Base-by-base conservation (phyloP, 2,329 filamentous ascomycete genomes). In the Verticillium dahliae region DNA sequence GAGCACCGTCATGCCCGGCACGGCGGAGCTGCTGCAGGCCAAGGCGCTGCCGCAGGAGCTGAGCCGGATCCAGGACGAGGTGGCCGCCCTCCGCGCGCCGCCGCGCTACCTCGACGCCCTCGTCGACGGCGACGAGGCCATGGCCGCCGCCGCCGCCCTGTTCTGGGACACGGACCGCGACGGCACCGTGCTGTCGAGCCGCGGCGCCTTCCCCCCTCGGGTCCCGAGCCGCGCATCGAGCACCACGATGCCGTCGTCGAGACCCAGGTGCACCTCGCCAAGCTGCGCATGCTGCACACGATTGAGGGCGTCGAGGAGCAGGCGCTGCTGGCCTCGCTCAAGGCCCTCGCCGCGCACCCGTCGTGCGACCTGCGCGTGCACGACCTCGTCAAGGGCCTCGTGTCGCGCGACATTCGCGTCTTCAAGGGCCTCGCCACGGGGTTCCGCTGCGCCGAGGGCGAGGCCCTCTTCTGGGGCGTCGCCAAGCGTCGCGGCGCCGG, bases 371-470 rank as follows among this genome's bases (percentile, higher is more conserved):
- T 67, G n/a, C 62, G 72, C 4, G 60, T 74, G 4, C 65, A 66
- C 10, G 61, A 62, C 10, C 67, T 75, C 18, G 62, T 72, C 10
- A 63, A 68, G 6, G 72, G 71, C 10, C 66, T 74, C 3, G 63
- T 65, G 27, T 59, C 67, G 27, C 64, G 67, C 14, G 66, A 65
- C 13, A 63, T 74, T 1, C 50, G 60, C 22, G 59, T 75, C 55
- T 75, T 69, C 62, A 71, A 72, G 60, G 74, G 74, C 4, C 69
- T 76, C 1, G 73, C 72, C 38, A 74, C 72, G 4, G 74, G 74
- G 5, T 76, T 76, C 50, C 68, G 68, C 6, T 63, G 71, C 2
- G 69, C 71, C 1, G 69, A 70, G 27, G 68, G 71, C 2, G 65
- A 67, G 13, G 68, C 63, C 6, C 68, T 71, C 57, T 74, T 76